Percentiles rank a stretch among this genome's conserved stretches.
Conservation (phyloP, 2,329 filamentous ascomycete genomes). For the Microdochium paspali region DNA sequence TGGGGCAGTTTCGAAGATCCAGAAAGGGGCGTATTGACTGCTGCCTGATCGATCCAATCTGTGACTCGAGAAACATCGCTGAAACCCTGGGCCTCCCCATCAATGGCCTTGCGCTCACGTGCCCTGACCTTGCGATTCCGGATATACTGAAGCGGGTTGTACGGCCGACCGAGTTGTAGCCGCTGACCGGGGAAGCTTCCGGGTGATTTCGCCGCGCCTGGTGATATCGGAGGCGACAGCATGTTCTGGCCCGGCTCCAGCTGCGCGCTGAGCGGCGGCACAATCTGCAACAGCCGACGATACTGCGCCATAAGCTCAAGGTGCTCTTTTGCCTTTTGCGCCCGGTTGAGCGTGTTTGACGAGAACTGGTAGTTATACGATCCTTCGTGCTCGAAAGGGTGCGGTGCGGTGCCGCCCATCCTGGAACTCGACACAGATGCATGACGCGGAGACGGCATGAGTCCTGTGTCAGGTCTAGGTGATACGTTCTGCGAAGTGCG, state of each 20-base stretch:
- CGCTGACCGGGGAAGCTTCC: conserved; percentile 20
- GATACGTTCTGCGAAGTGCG: conserved; percentile 52
- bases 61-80: conserved; percentile 61
- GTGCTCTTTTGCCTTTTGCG: conserved; percentile 74
- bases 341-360: conserved; percentile 68
- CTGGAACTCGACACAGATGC: not conserved
- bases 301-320: conserved; percentile 84
- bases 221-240: conserved; percentile 25
- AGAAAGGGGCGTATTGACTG: conserved; percentile 27
- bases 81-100: conserved; percentile 70
- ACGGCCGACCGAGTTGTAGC: conserved; percentile 52
- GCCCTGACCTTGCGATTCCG: conserved; percentile 81
- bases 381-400: conserved; percentile 36
- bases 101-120: conserved; percentile 64
- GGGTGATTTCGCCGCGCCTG: conserved; percentile 15
- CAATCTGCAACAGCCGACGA: conserved; percentile 63
- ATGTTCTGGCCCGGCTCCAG: not conserved
- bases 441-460: conserved; percentile 9
- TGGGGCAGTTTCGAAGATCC: conserved; percentile 29
- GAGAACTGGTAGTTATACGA: conserved; percentile 61
- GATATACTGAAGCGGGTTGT: conserved; percentile 83
- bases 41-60: conserved; percentile 67
- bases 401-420: conserved; percentile 36
- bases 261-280: conserved; percentile 59
- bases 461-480: conserved; percentile 38